Conservation (phyloP, 106 monocot genomes). For the Allium cepa region DNA sequence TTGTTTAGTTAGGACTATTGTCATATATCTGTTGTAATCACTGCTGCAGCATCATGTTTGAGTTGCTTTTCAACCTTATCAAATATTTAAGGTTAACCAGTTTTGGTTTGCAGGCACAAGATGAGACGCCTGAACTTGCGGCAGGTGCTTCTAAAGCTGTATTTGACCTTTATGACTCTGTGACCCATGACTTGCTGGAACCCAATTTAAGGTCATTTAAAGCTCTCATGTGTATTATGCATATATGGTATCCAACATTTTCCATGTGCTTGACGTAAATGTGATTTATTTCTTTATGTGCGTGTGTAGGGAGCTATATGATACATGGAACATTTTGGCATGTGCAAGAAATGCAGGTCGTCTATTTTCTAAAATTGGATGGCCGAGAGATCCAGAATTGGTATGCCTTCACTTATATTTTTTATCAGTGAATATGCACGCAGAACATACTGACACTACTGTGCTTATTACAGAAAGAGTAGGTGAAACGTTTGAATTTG, state of each 20-base stretch:
- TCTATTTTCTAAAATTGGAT: conserved; percentile 71
- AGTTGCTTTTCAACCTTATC: too few species aligned
- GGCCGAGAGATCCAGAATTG: conserved; percentile 80
- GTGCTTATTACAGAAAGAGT: conserved; percentile 61
- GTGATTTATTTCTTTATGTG: neutral
- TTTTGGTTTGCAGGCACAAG: conserved; percentile 39
- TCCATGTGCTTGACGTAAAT: too few species aligned
- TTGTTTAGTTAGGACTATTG: too few species aligned
- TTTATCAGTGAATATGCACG: neutral
- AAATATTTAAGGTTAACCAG: too few species aligned
- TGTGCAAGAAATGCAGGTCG: conserved; percentile 80
- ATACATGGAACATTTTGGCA: conserved; percentile 82
- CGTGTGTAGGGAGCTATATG: conserved; percentile 68
- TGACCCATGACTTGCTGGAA: conserved; percentile 75
- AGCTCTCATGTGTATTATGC: neutral
- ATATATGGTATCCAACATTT: too few species aligned
- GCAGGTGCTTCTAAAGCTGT: conserved; percentile 77
- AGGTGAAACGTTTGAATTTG: conserved; percentile 86
- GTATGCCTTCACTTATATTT: conserved; percentile 28
- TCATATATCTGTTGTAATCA: too few species aligned
- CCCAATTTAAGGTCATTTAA: conserved; percentile 50
- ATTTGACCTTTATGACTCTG: conserved; percentile 72
- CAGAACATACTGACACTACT: neutral
- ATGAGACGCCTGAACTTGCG: conserved; percentile 67
- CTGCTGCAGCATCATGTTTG: too few species aligned